Evolutionary conservation across 2,329 filamentous ascomycete genomes (phyloP), one percentile per base, ranked within the genome.

Genomic region (Paecilomyces formosus): DNA sequence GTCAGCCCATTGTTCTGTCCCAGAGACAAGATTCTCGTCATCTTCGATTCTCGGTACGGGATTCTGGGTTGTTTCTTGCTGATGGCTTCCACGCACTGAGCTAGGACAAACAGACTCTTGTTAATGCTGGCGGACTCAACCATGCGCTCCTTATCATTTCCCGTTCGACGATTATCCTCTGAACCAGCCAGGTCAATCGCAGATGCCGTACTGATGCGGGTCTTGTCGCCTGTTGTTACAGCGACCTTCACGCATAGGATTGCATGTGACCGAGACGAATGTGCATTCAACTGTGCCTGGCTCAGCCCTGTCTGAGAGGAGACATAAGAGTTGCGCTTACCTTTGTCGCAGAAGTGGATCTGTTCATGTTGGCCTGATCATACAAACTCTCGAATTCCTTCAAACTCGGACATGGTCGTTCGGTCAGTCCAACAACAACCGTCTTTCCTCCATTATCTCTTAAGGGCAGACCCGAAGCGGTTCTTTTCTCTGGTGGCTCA

Each of bases 71-170:
- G 83, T 67, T 87, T 87, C 70, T 85, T 85, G 68, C 88, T 89
- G 70, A 97, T 97, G 58, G 93, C 93, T 71, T 97, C 93, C 56
- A 97, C 93, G 67, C 93, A 97, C 72, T 96, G 92, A 51, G 91
- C 93, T 54, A 97, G 78, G 18, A 97, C 92, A 68, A 97, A 97
- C 6, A 97, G 81, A 63, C 90, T 95, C 78, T 97, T 97, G 82
- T 97, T 97, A 79, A 97, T 97, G 68, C 90, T 93, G 0, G 93
- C 92, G 45, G 92, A 96, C 74, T 97, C 93, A n/a, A 96, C 85
- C 71, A 97, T 80, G 26, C 93, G 84, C 73, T 96, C 92, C 72
- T 92, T 94, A 67, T 88, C 91, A 73, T 97, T 97, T 56, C 96
- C 93, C 0, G 93, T 97, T 55, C 93, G 82, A 54, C 93, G 84